Percentiles rank a stretch among this genome's conserved stretches.
These are phyloP conservation scores for Megacollybia platyphylla DNA, from an alignment of 1,284 basidiomycete genomes.

Conservation along the genomic window DNA sequence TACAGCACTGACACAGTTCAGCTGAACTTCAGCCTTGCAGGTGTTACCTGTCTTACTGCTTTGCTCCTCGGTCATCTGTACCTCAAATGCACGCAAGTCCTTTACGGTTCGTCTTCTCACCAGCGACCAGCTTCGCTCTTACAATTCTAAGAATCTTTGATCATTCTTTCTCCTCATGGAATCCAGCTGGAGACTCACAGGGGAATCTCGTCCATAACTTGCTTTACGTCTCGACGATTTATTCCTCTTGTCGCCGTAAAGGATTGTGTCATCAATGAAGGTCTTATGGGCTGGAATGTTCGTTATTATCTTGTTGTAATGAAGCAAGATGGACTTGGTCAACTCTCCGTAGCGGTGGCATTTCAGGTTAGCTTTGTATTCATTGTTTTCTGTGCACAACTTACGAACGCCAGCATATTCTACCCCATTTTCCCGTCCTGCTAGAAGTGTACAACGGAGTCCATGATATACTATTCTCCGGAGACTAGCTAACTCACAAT, in stretches of 20 bases:
- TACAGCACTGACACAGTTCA: conserved; percentile 1
- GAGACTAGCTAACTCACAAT: no score
- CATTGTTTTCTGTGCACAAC: conserved; percentile 2
- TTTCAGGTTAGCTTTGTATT: conserved; percentile 28
- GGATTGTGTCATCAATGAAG: conserved; percentile 65
- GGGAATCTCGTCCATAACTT: conserved; percentile 32
- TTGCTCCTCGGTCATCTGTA: conserved; percentile 14
- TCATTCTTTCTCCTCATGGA: conserved; percentile 52
- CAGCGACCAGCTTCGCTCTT: background rate
- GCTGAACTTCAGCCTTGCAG: conserved; percentile 4
- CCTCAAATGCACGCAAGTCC: conserved; percentile 29
- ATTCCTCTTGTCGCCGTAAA: conserved; percentile 40
- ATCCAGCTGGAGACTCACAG: conserved; percentile 59
- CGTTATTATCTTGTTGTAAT: conserved; percentile 53
- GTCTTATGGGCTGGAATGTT: conserved; percentile 54
- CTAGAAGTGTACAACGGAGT: conserved; percentile 44
- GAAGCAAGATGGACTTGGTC: conserved; percentile 15
- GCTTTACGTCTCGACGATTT: conserved; percentile 39
- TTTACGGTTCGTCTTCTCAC: conserved; percentile 29
- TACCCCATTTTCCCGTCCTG: conserved; percentile 53
- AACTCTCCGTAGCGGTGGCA: conserved; percentile 28
- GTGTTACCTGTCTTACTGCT: conserved; percentile 7
- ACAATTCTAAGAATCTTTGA: conserved; percentile 43
- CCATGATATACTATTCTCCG: conserved; percentile 22
- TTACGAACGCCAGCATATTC: conserved; percentile 32